Base-by-base conservation (phyloP, 371 early-diverging fungal species). In the Rozella allomycis region DNA sequence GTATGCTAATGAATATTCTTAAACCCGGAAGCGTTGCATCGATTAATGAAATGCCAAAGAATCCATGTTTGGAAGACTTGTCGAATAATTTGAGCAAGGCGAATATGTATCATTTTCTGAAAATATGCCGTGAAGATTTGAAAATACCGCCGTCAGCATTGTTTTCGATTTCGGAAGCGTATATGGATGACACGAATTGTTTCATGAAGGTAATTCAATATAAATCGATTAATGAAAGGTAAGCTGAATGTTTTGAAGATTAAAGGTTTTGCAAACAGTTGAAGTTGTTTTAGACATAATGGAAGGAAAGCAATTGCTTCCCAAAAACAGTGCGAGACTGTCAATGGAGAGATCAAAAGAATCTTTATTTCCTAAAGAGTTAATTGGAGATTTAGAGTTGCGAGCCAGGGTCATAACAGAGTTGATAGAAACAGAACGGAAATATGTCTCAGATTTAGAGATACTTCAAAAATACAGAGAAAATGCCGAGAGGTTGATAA, bases 401-500 rank as follows among this genome's bases (percentile, higher is more conserved):
- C 72, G 85, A 19, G 75, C 80, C 40, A 72, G 74, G 44, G 66
- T 83, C 16, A 68, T 94, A 17, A 52, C 66, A 20, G 96, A 94
- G 54, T 48, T 91, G 22, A 51, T 94, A 19, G 78, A 81, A 44
- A 88, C 93, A 1, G 96, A 94, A 53, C 63, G 90, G n/a, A 74
- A 66, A 45, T 91, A 85, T 58, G 78, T 87, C 9, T 62, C 68
- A 26, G 82, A 84, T 47, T 50, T 91, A 38, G 86, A 88, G 53
- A 69, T 52, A 37, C 64, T 93, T 27, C 80, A 75, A 54, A 77
- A 45, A 42, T 41, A 47, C 40, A 20, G 17, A 12, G 6, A 26
- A 20, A 28, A 29, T 13, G 23, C 26, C 6, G 33, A 35, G 2
- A 14, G 18, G 7, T 12, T 26, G 7, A 16, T 12, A 9, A 23